Conservation (phyloP, 495 filamentous ascomycete species). For the Tuber aestivum region DNA sequence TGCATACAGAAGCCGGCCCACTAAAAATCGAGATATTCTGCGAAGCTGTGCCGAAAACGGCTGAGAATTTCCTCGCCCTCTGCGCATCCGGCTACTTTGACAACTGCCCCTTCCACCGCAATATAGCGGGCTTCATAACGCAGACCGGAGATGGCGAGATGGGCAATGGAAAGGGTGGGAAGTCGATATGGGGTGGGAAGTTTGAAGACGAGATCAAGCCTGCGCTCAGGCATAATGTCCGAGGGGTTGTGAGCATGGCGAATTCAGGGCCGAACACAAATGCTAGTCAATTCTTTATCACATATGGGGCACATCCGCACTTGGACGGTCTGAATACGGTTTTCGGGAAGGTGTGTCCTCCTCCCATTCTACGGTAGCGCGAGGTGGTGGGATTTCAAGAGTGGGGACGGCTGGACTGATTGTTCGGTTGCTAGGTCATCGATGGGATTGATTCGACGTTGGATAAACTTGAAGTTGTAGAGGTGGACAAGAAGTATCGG, state of each 20-base stretch:
- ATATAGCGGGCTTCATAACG: constrained; percentile 82
- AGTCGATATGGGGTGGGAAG: constrained; percentile 73
- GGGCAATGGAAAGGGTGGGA: constrained; percentile 63
- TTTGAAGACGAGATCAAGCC: constrained; percentile 94
- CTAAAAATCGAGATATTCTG: constrained; percentile 97
- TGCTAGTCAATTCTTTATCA: constrained; percentile 90
- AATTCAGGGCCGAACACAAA: constrained; percentile 81
- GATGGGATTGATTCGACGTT: constrained; percentile 59
- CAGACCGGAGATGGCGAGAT: constrained; percentile 78
- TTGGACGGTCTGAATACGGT: constrained; percentile 90
- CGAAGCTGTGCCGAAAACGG: constrained; percentile 84
- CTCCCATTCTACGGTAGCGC: constrained; percentile 38
- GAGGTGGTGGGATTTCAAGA: constrained; percentile 50
- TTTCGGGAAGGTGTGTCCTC: constrained; percentile 71
- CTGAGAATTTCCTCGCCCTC: constrained; percentile 93
- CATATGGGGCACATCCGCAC: constrained; percentile 79
- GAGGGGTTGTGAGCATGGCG: constrained; percentile 90
- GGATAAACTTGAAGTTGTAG: constrained; percentile 67
- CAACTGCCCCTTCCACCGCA: constrained; percentile 81
- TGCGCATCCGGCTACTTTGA: constrained; percentile 86
- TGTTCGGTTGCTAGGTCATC: constrained; percentile 48
- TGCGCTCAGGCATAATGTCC: constrained; percentile 72
- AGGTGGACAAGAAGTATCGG: constrained; percentile 85
- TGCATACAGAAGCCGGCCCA: constrained; percentile 84
- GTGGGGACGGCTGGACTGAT: constrained; percentile 25